Conservation (phyloP, 352 stramenopile species). For the Albugo candida region DNA sequence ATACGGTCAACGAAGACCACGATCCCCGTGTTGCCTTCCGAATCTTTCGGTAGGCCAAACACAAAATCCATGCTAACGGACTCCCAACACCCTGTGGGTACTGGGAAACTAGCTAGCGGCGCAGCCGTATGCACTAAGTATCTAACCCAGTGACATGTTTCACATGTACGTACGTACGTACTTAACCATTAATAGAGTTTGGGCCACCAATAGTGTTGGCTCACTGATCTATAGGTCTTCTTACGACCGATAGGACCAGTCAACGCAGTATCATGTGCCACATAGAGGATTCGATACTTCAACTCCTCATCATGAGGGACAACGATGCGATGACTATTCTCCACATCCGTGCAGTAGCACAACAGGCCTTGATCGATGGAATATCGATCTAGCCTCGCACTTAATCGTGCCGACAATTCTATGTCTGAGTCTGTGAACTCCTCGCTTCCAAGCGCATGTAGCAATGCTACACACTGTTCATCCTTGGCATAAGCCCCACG, state of each 20-base stretch:
- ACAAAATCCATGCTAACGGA: constrained; percentile 12
- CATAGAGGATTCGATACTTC: neutral
- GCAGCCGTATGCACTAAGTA: neutral
- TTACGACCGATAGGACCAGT: constrained; percentile 9
- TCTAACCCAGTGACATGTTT: constrained; percentile 12
- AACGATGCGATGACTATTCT: neutral
- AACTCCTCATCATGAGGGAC: neutral
- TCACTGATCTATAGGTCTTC: constrained; percentile 8
- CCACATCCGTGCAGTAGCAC: too few species aligned
- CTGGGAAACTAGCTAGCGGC: constrained; percentile 2
- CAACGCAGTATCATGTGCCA: constrained; percentile 5
- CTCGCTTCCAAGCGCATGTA: too few species aligned
- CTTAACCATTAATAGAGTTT: constrained; percentile 9
- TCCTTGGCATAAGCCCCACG: neutral
- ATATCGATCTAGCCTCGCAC: neutral
- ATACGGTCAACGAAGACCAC: constrained; percentile 7
- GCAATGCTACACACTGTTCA: neutral
- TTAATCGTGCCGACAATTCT: neutral
- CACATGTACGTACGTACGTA: constrained; percentile 10
- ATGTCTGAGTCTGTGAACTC: too few species aligned
- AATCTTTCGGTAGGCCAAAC: constrained; percentile 4
- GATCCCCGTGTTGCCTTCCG: neutral
- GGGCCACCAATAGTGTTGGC: constrained; percentile 9
- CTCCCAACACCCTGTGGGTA: constrained; percentile 4
- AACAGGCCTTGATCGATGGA: too few species aligned